Evolutionary conservation across 768 basidiomycete genomes (phyloP).

Genomic region (Kwoniella pini): DNA sequence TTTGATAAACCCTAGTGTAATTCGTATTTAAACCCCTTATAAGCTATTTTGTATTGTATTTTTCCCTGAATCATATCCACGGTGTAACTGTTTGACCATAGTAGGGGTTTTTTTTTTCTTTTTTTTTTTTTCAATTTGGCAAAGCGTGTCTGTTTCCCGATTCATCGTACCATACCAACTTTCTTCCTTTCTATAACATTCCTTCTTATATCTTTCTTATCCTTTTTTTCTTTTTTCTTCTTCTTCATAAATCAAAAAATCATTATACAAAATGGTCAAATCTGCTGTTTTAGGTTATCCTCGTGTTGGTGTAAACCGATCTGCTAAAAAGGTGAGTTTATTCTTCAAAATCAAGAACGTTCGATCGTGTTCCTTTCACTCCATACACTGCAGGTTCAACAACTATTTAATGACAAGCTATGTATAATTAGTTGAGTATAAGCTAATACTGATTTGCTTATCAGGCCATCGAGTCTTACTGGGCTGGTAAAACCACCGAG

Average conservation of each 20-base stretch:
- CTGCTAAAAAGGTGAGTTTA: conserved; percentile 41
- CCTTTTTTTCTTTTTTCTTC: conserved; percentile 15
- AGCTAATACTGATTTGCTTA: too few species aligned
- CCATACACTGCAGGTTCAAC: too few species aligned
- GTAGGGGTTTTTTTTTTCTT: neutral
- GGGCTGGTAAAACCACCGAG: conserved; percentile 85
- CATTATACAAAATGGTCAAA: conserved; percentile 61
- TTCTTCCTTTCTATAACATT: conserved; percentile 24
- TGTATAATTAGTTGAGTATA: too few species aligned
- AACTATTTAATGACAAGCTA: too few species aligned
- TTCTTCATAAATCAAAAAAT: conserved; percentile 9
- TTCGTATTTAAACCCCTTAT: neutral
- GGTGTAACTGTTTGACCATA: too few species aligned
- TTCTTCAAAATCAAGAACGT: neutral
- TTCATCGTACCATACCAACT: neutral
- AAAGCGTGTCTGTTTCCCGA: neutral
- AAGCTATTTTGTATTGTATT: neutral
- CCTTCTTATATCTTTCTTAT: conserved; percentile 24
- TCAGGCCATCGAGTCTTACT: conserved; percentile 98
- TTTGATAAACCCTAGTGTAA: neutral
- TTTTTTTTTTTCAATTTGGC: conserved; percentile 1
- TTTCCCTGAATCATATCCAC: neutral
- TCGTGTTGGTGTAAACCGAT: conserved; percentile 68
- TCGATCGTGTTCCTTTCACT: conserved; percentile 3
- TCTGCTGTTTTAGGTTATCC: conserved; percentile 91